Evolutionary conservation across 768 basidiomycete genomes (phyloP), one percentile per base, ranked within the genome.

Genomic region (Leccinum longicurvipes): DNA sequence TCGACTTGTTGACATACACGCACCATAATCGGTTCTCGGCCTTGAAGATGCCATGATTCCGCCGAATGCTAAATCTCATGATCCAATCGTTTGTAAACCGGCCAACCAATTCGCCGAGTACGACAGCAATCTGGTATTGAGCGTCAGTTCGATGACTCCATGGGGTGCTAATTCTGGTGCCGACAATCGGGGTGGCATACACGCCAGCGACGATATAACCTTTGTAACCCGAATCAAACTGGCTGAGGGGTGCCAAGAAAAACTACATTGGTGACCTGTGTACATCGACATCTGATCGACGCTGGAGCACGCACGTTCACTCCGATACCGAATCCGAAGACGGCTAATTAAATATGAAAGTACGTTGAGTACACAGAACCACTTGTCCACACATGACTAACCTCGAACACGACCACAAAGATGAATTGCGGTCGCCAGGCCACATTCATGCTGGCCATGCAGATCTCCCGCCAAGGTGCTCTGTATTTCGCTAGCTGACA

Each of bases 201-300:
- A 63, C 64, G n/a, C 76, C 77, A 14, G 80, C 72, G 29, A 77
- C 69, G 5, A 67, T 64, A 57, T 73, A 72, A 52, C 71, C 72
- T 28, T 58, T 70, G 64, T 77, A n/a, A 78, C 1, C 78, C 79
- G 53, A 77, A 83, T 1, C 80, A 83, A 5, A 69, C 56, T 0
- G 81, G 81, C 0, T 68, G 60, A 0, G 79, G 78, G 2, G 71
- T 68, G 4, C 76, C 80, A 4, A 83, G 67, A 65, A 83, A 83
- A 4, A 82, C 79, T 0, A 77, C 80, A 47, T 79, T 80, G 8
- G 83, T 84, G 17, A 80, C 78, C 76, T 82, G 54, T n/a, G 9
- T 10, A 24, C 10, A 12, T 5, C 19, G 12, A 3, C 34, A 6
- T 31, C 27, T 10, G 6, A 29, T 1, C n/a, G 36, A 32, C 6